A percentile compares a stretch with the other conserved stretches of the same genome.
Evolutionary conservation across 805 yeast species (phyloP).

Genomic region (Yarrowia sp.): DNA sequence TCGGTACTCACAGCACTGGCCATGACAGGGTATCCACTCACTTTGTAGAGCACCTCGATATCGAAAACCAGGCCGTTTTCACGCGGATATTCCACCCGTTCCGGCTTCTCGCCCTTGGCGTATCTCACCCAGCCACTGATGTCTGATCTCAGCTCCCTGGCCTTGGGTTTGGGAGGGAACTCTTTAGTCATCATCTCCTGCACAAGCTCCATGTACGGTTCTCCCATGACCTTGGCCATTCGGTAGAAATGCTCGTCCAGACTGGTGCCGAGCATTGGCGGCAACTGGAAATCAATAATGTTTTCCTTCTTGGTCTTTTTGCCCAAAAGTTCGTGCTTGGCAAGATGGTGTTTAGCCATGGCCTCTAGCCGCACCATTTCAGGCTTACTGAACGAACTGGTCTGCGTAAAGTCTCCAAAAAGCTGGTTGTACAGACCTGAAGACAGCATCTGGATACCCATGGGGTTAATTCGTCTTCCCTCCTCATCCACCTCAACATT

Average conservation of each 20-base stretch:
- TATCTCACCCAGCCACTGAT: conserved; percentile 82
- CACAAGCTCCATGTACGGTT: conserved; percentile 57
- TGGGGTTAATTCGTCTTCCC: conserved; percentile 40
- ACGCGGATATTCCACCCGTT: conserved; percentile 59
- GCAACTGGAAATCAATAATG: conserved; percentile 54
- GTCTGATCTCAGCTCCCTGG: conserved; percentile 46
- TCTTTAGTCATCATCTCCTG: conserved; percentile 43
- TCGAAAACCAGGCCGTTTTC: conserved; percentile 80
- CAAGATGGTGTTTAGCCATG: conserved; percentile 59
- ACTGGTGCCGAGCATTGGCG: conserved; percentile 64
- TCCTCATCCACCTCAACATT: conserved; percentile 2
- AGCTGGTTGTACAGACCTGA: conserved; percentile 29
- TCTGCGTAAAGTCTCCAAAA: conserved; percentile 28
- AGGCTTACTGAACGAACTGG: not conserved
- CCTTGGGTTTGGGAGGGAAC: conserved; percentile 44
- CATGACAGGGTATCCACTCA: conserved; percentile 68
- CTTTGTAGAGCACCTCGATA: conserved; percentile 78
- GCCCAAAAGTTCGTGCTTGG: conserved; percentile 64
- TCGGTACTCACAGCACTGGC: conserved; percentile 72
- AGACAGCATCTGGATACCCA: conserved; percentile 37
- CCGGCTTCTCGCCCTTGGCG: conserved; percentile 51
- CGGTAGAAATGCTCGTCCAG: conserved; percentile 83
- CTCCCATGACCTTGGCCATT: conserved; percentile 53
- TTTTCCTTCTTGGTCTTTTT: conserved; percentile 60
- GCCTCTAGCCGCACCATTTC: conserved; percentile 40